Conservation (phyloP, 371 early-diverging fungal genomes). For the Dinochytrium kinnereticum region DNA sequence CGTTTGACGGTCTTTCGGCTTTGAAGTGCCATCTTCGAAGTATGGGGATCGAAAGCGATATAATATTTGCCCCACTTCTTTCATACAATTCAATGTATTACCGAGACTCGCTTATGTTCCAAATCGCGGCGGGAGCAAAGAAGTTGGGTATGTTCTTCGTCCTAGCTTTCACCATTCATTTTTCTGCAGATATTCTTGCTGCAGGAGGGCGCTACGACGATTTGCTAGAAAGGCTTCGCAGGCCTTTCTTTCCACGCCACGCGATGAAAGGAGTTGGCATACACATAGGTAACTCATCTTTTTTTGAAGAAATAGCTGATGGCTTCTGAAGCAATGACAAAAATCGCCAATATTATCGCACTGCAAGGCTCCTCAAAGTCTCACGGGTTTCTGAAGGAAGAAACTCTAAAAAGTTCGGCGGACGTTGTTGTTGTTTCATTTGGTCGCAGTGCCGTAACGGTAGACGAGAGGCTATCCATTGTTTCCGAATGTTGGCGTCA, state of each 20-base stretch:
- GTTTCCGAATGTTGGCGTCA: constrained; percentile 49
- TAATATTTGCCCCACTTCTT: constrained; percentile 72
- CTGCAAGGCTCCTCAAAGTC: neutral
- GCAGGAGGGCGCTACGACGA: constrained; percentile 88
- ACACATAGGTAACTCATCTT: constrained; percentile 52
- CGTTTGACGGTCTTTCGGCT: constrained; percentile 55
- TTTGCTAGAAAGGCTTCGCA: constrained; percentile 63
- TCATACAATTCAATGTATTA: constrained; percentile 79
- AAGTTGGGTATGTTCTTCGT: constrained; percentile 45
- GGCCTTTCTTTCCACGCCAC: constrained; percentile 49
- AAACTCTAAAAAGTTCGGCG: constrained; percentile 9
- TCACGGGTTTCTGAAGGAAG: neutral
- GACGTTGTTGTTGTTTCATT: constrained; percentile 42
- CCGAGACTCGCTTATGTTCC: constrained; percentile 75
- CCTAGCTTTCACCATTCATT: neutral
- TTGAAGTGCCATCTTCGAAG: constrained; percentile 57
- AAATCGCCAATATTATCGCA: constrained; percentile 8
- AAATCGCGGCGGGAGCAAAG: constrained; percentile 67
- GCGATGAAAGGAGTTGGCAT: constrained; percentile 47
- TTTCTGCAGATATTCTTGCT: constrained; percentile 69
- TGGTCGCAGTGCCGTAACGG: constrained; percentile 29
- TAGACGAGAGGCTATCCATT: constrained; percentile 46
- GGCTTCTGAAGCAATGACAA: constrained; percentile 27
- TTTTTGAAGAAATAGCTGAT: too few relatives aligned
- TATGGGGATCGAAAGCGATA: constrained; percentile 68